Evolutionary conservation across 768 basidiomycete genomes (phyloP).

Genomic region (Tricholoma sp.): DNA sequence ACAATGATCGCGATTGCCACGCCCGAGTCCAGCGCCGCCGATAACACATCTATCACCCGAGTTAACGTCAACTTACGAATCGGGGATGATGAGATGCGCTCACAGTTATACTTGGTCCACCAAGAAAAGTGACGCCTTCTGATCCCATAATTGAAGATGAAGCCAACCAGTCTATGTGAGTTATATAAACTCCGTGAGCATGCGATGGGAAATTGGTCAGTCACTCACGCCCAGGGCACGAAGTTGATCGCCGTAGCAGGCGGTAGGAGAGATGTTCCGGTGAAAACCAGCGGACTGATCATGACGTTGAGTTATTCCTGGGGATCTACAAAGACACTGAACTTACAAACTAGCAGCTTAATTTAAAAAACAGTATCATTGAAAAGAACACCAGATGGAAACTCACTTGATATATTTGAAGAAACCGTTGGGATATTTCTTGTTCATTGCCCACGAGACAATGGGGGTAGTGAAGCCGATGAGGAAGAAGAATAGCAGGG

Average conservation of each 20-base stretch:
- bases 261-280: conserved; percentile 55
- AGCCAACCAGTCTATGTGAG: conserved; percentile 40
- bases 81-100: too few species aligned
- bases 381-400: not conserved
- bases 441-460: conserved; percentile 54
- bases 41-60: conserved; percentile 38
- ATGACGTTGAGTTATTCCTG: not conserved
- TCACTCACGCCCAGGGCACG: conserved; percentile 46
- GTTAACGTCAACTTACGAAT: conserved; percentile 18
- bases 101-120: conserved; percentile 62
- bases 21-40: conserved; percentile 70
- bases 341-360: too few species aligned
- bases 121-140: conserved; percentile 58
- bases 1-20: conserved; percentile 50
- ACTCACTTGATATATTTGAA: conserved; percentile 61
- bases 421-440: conserved; percentile 59
- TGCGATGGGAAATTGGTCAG: too few species aligned
- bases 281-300: conserved; percentile 55
- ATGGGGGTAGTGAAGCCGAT: conserved; percentile 49
- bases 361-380: too few species aligned
- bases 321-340: not conserved
- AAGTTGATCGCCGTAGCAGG: conserved; percentile 67
- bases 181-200: too few species aligned
- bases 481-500: conserved; percentile 75
- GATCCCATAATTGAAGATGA: conserved; percentile 60